phyloP scores from a whole-genome alignment of 164 flowering plant species.

The Berberis thunbergii region DNA sequence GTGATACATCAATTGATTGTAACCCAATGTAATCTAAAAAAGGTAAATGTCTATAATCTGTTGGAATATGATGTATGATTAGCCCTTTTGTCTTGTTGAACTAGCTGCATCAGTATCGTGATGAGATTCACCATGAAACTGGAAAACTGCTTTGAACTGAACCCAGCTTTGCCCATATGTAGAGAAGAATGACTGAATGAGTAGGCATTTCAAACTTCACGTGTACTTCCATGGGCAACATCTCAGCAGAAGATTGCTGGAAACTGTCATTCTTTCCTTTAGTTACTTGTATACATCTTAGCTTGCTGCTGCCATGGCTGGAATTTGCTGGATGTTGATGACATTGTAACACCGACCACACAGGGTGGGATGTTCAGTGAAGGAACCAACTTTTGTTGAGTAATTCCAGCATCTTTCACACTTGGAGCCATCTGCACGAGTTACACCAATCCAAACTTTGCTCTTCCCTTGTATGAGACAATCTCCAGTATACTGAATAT shows the following conservation, averaged over 20 bases:
- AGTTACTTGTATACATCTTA: too few species aligned
- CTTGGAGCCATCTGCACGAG: slow-evolving; percentile 80
- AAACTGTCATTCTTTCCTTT: slow-evolving; percentile 1
- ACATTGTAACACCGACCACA: slow-evolving; percentile 66
- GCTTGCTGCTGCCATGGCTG: slow-evolving; percentile 40
- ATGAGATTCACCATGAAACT: too few species aligned
- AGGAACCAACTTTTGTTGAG: slow-evolving; percentile 70
- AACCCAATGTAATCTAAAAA: too few species aligned
- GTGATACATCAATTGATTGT: too few species aligned
- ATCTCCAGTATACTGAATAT: slow-evolving; percentile 50
- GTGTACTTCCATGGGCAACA: neutral
- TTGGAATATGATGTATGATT: too few species aligned
- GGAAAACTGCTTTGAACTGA: too few species aligned
- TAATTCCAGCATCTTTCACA: slow-evolving; percentile 98
- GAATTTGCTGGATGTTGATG: slow-evolving; percentile 32
- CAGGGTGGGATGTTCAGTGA: slow-evolving; percentile 64
- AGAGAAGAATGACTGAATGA: neutral
- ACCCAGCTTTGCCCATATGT: too few species aligned
- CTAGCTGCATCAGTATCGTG: too few species aligned
- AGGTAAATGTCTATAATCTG: too few species aligned
- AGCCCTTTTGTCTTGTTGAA: too few species aligned
- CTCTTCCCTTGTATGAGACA: slow-evolving; percentile 39
- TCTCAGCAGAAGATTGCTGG: too few species aligned
- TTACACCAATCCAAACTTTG: slow-evolving; percentile 79
- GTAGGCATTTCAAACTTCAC: neutral